Percentiles rank a stretch among this genome's conserved stretches.
phyloP scores from a whole-genome alignment of 1,284 basidiomycete genomes.

The Ganoderma boninense region DNA sequence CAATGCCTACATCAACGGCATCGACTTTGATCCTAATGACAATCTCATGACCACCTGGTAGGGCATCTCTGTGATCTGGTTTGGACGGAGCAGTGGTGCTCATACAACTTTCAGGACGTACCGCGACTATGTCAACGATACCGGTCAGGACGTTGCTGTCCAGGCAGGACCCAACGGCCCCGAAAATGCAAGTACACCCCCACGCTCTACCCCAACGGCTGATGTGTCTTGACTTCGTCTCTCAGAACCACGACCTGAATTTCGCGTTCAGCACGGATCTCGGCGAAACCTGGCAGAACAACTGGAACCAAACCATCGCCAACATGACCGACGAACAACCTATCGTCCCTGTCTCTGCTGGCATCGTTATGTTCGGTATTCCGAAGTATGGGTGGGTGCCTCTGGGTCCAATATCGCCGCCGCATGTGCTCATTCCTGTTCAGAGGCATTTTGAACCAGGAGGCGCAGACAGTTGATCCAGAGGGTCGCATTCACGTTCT shows the following conservation, averaged over 20 bases:
- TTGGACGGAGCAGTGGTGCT: neutral
- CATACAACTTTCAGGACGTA: slow-evolving; percentile 45
- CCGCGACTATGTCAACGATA: slow-evolving; percentile 53
- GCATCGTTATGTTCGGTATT: slow-evolving; percentile 50
- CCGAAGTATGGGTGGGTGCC: slow-evolving; percentile 49
- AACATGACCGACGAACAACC: slow-evolving; percentile 40
- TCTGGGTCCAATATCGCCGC: too few relatives aligned
- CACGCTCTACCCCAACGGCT: neutral
- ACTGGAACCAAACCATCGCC: slow-evolving; percentile 48
- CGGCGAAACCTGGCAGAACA: slow-evolving; percentile 48
- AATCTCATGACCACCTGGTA: slow-evolving; percentile 50
- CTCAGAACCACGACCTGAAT: slow-evolving; percentile 53
- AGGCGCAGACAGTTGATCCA: slow-evolving; percentile 49
- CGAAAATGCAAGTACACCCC: slow-evolving; percentile 47
- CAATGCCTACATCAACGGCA: slow-evolving; percentile 55
- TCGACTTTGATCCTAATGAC: slow-evolving; percentile 48
- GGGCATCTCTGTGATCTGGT: slow-evolving; percentile 1
- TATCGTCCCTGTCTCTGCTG: slow-evolving; percentile 48
- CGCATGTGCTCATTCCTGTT: neutral
- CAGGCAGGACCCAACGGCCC: slow-evolving; percentile 56
- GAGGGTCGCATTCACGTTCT: slow-evolving; percentile 51
- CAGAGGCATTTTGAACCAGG: slow-evolving; percentile 54
- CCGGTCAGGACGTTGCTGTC: slow-evolving; percentile 48
- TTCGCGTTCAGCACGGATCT: slow-evolving; percentile 48
- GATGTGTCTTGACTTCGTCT: neutral